These are phyloP conservation scores for Debaryomycetaceae sp. DNA, from an alignment of 1,139 yeast species.

Conservation along the genomic window DNA sequence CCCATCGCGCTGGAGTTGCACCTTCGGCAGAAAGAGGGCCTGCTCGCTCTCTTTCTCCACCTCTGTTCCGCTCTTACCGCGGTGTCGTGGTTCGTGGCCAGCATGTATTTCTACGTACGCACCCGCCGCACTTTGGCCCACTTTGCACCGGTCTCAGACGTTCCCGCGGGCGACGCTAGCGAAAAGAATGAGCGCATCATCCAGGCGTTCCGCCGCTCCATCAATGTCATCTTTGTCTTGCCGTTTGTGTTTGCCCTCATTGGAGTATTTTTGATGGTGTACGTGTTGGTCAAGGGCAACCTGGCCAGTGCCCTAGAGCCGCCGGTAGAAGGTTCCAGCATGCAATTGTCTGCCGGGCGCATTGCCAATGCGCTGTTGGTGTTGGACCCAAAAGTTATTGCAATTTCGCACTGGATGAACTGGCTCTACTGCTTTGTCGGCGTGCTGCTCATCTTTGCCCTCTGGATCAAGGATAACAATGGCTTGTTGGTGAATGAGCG, in stretches of 20 bases:
- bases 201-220: conserved; percentile 19
- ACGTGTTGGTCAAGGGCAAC: conserved; percentile 1
- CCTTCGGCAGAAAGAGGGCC: no score
- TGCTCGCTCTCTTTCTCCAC: not conserved
- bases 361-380: not conserved
- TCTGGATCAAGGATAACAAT: conserved; percentile 26
- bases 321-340: not conserved
- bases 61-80: conserved; percentile 1
- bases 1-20: not conserved
- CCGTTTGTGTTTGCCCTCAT: conserved; percentile 13
- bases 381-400: not conserved
- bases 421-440: conserved; percentile 10
- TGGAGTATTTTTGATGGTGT: conserved; percentile 1
- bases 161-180: conserved; percentile 8
- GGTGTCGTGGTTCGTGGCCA: conserved; percentile 8
- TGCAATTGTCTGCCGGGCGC: not conserved
- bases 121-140: conserved; percentile 19
- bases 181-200: conserved; percentile 12
- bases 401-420: conserved; percentile 6
- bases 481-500: conserved; percentile 18
- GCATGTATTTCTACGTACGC: conserved; percentile 12
- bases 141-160: conserved; percentile 19
- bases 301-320: not conserved
- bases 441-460: conserved; percentile 15
- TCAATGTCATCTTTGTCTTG: conserved; percentile 18